These are phyloP conservation scores for Pythium oligandrum DNA, from an alignment of 352 stramenopile species.

Conservation along the genomic window DNA sequence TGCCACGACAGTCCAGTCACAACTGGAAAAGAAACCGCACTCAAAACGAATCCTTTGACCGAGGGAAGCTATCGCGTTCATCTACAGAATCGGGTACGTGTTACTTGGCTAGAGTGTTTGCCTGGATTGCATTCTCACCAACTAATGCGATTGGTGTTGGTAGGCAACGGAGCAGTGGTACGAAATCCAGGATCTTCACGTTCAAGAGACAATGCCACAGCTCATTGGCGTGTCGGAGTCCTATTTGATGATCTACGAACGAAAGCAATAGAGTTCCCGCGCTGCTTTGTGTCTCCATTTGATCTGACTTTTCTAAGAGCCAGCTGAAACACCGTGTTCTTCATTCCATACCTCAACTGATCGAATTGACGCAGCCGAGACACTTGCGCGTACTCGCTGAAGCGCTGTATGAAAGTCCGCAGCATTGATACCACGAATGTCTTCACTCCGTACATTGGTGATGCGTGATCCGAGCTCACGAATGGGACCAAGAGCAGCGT, in stretches of 20 bases:
- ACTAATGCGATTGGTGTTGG: slow-evolving; percentile 2
- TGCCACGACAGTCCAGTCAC: slow-evolving; percentile 94
- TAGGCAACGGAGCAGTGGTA: slow-evolving; percentile 96
- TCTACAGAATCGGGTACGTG: slow-evolving; percentile 89
- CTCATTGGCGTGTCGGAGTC: slow-evolving; percentile 96
- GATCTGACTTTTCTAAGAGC: too few relatives aligned
- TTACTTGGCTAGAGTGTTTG: too few relatives aligned
- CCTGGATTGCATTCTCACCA: background rate
- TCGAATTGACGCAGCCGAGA: slow-evolving; percentile 52
- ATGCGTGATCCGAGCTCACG: slow-evolving; percentile 66
- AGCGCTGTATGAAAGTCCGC: slow-evolving; percentile 57
- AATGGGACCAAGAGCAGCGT: slow-evolving; percentile 91
- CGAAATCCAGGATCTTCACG: slow-evolving; percentile 97
- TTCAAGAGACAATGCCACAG: slow-evolving; percentile 97
- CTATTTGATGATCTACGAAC: slow-evolving; percentile 90
- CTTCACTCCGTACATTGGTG: slow-evolving; percentile 46
- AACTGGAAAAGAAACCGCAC: slow-evolving; percentile 84
- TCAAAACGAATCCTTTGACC: slow-evolving; percentile 92
- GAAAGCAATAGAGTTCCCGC: slow-evolving; percentile 43
- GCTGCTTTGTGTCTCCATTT: too few relatives aligned
- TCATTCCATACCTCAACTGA: slow-evolving; percentile 56
- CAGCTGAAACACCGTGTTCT: slow-evolving; percentile 15
- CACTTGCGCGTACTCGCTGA: slow-evolving; percentile 60
- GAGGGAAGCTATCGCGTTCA: slow-evolving; percentile 96
- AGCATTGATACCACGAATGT: slow-evolving; percentile 54